Conservation (phyloP, 345 rosid genomes). For the Pistacia atlantica region DNA sequence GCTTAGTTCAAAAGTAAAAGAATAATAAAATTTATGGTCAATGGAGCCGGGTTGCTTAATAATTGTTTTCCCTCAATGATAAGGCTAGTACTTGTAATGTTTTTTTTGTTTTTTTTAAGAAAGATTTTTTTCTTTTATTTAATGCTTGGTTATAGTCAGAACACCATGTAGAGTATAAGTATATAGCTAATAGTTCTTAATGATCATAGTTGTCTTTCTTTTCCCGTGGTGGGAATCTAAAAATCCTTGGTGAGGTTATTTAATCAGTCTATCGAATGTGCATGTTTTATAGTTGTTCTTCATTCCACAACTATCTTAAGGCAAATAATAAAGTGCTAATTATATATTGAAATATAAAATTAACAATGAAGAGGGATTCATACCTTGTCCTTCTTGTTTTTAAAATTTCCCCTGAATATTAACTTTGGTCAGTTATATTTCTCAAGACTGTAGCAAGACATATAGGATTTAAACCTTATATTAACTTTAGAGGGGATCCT, state of each 20-base stretch:
- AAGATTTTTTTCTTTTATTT: not conserved
- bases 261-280: not conserved
- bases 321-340: not conserved
- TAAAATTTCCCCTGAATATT: too few species aligned
- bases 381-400: too few species aligned
- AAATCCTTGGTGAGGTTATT: not conserved
- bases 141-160: not conserved
- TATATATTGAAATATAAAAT: too few species aligned
- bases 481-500: too few species aligned
- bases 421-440: too few species aligned
- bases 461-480: too few species aligned
- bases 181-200: not conserved
- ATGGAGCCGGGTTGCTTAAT: not conserved
- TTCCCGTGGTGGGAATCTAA: not conserved
- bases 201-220: not conserved
- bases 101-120: not conserved
- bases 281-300: not conserved
- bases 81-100: not conserved
- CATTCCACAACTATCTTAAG: not conserved
- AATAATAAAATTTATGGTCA: not conserved
- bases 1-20: too few species aligned
- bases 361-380: too few species aligned
- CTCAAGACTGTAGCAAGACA: too few species aligned
- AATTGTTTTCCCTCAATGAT: too few species aligned
- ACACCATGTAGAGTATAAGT: not conserved